Evolutionary conservation across 208 protist species (phyloP), one percentile per base, ranked within the genome.

Genomic region (Entamoeba dispar): DNA sequence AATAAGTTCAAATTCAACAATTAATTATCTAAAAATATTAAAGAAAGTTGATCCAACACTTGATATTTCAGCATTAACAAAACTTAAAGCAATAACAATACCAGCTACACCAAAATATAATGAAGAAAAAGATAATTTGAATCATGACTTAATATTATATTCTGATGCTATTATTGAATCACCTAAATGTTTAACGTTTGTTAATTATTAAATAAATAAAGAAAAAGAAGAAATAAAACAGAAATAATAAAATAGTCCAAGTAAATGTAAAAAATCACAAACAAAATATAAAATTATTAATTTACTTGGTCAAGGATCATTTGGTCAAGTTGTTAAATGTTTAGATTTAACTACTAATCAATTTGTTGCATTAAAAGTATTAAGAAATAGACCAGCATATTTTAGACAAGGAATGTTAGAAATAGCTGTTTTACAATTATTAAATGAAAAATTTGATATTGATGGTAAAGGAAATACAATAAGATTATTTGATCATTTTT

Each of bases 281-380:
- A 27, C 55, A 34, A 38, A 69, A 19, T 34, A 31, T 52, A 50
- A 96, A 91, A 49, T 96, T 91, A 91, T 96, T 47, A 95, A 96
- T 27, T 27, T 90, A 38, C 19, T 92, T n/a, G 97, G 97, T 22
- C 96, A 96, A 52, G 97, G 97, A 17, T 96, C 96, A 0, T 98
- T 98, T 93, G 97, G 97, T 73, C 97, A 98, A 90, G 97, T 98
- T 27, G 90, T 97, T 7, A 97, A 97, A 38, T 92, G 31, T 31
- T 61, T 92, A 6, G 94, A 95, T 92, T n/a, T 95, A 31, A 92
- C 92, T 17, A 55, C 34, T 31, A 50, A 93, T 10, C 4, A 14
- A 22, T 49, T 57, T 7, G 57, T 93, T 49, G 95, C 95, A 0
- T 19, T 95, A 34, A 95, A 95, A 49, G 86, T 95, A 31, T 95